Conservation (phyloP, 2,329 filamentous ascomycete species). For the Lachnellula willkommii region DNA sequence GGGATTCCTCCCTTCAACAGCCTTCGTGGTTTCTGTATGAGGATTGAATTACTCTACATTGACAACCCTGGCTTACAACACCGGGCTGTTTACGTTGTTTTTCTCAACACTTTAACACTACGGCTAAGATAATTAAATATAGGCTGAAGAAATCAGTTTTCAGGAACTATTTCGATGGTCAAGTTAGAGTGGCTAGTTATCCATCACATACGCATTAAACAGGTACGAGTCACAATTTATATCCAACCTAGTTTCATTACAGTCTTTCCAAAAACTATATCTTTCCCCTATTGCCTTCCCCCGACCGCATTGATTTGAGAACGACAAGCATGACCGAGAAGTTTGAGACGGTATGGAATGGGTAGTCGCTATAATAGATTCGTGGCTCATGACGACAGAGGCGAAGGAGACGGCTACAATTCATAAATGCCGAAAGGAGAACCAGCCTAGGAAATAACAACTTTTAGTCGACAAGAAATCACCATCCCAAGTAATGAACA, state of each 20-base stretch:
- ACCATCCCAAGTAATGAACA: conserved; percentile 29
- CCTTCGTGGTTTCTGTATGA: no score
- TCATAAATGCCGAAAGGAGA: conserved; percentile 22
- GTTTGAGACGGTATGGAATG: conserved; percentile 25
- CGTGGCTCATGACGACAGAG: conserved; percentile 32
- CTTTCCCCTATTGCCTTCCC: conserved; percentile 13
- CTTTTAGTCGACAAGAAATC: conserved; percentile 25
- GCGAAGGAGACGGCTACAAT: conserved; percentile 26
- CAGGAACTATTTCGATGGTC: no score
- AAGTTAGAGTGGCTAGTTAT: not conserved
- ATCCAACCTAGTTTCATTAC: conserved; percentile 19
- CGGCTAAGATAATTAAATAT: no score
- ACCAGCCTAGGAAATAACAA: conserved; percentile 32
- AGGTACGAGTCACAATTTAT: not conserved
- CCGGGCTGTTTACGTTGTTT: no score
- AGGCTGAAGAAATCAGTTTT: no score
- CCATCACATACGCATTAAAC: not conserved
- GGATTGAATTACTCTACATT: no score
- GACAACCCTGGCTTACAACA: no score
- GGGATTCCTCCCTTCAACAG: no score
- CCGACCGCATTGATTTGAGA: not conserved
- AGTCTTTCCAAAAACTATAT: conserved; percentile 15
- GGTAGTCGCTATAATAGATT: conserved; percentile 37
- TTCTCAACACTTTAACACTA: no score
- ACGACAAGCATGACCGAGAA: conserved; percentile 17